A percentile compares a stretch with the other conserved stretches of the same genome.
Evolutionary conservation across 2,329 filamentous ascomycete genomes (phyloP).

Genomic region (Pseudocercospora eumusae): DNA sequence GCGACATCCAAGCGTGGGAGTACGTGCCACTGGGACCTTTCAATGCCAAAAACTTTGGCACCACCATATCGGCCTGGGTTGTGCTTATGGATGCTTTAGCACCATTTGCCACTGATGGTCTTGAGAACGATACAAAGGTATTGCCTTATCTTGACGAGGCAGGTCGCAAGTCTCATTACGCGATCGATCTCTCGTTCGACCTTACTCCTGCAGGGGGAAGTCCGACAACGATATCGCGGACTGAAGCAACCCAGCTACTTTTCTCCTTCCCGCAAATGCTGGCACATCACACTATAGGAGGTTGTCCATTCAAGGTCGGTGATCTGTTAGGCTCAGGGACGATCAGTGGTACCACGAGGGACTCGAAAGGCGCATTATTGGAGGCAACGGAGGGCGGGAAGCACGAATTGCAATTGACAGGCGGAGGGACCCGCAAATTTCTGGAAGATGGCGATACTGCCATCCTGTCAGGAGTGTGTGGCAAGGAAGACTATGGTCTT

Average conservation of each 20-base stretch:
- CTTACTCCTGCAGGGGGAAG: constrained; percentile 53
- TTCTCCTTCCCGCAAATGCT: constrained; percentile 85
- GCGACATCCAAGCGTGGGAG: constrained; percentile 83
- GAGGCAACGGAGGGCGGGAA: constrained; percentile 74
- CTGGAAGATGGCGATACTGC: constrained; percentile 74
- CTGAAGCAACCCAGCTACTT: constrained; percentile 67
- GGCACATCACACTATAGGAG: constrained; percentile 73
- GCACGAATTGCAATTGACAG: constrained; percentile 59
- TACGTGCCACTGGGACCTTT: constrained; percentile 77
- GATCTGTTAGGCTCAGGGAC: constrained; percentile 79
- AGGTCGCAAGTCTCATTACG: constrained; percentile 61
- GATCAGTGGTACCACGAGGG: constrained; percentile 65
- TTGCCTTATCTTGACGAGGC: constrained; percentile 67
- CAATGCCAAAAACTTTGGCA: constrained; percentile 81
- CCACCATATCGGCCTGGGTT: constrained; percentile 76
- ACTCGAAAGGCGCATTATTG: constrained; percentile 67
- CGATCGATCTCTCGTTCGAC: constrained; percentile 70
- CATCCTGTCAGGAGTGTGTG: constrained; percentile 65
- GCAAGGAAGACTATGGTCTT: constrained; percentile 61
- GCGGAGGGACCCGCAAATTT: constrained; percentile 69
- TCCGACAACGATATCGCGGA: constrained; percentile 55
- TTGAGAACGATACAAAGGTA: constrained; percentile 57
- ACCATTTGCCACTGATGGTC: constrained; percentile 62
- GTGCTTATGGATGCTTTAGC: constrained; percentile 75
- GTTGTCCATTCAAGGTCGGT: constrained; percentile 71